Conservation (phyloP, 768 basidiomycete genomes). For the Strobilomyces dryophilus region DNA sequence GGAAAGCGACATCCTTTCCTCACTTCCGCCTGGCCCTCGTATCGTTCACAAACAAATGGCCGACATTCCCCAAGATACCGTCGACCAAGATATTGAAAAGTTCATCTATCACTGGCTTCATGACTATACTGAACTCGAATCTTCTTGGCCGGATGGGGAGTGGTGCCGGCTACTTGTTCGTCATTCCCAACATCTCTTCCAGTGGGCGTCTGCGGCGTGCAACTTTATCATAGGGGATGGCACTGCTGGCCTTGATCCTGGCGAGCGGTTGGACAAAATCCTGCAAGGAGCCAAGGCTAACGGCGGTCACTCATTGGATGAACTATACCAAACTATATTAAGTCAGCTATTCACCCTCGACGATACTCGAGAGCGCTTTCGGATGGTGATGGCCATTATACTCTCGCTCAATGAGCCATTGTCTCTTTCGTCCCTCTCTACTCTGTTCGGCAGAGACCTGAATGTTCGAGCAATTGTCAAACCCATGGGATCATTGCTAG, state of each 20-base stretch:
- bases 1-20: not conserved
- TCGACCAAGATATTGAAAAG: not conserved
- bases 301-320: not conserved
- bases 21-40: not conserved
- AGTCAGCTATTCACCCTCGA: not conserved
- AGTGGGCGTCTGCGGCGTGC: no score
- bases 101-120: not conserved
- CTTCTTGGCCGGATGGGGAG: no score
- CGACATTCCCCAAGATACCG: not conserved
- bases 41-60: constrained; percentile 14
- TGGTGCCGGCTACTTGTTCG: no score
- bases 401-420: not conserved
- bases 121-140: no score
- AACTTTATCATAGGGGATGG: no score
- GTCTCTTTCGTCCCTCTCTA: not conserved
- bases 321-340: not conserved
- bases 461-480: not conserved
- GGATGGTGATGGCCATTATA: no score
- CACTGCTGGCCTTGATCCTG: not conserved
- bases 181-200: no score
- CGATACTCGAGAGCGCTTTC: not conserved
- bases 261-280: not conserved
- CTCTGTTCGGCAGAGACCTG: not conserved
- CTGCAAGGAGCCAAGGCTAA: not conserved
- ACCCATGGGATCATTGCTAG: no score